phyloP scores from a whole-genome alignment of 352 stramenopile genomes.

The Aphanomyces euteiches region DNA sequence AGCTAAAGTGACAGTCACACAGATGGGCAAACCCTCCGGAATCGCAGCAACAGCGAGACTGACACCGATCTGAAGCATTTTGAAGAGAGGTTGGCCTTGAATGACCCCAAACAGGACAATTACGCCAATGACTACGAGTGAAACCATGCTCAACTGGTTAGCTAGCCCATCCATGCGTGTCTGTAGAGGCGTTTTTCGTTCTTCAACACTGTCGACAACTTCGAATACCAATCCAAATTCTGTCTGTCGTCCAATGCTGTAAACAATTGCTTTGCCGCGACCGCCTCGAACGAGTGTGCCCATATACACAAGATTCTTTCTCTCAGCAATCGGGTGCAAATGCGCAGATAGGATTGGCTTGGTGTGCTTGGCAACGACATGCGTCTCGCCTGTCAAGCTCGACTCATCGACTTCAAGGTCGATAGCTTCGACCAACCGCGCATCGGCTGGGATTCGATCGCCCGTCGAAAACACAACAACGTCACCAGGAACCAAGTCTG shows the following conservation, averaged over 20 bases:
- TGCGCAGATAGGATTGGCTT: conserved; percentile 57
- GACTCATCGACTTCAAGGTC: conserved; percentile 91
- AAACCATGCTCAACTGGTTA: conserved; percentile 92
- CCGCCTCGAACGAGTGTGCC: conserved; percentile 93
- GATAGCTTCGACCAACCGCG: conserved; percentile 85
- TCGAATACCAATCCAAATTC: conserved; percentile 96
- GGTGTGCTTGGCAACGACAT: conserved; percentile 63
- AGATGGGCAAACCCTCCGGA: conserved; percentile 73
- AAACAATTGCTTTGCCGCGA: conserved; percentile 90
- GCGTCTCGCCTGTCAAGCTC: conserved; percentile 91
- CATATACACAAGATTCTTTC: conserved; percentile 95
- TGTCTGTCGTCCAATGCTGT: conserved; percentile 90
- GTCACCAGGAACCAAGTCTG: conserved; percentile 77
- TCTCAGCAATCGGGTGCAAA: conserved; percentile 64
- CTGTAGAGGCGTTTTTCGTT: conserved; percentile 92
- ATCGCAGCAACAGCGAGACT: conserved; percentile 81
- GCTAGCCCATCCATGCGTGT: conserved; percentile 95
- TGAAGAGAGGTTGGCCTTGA: conserved; percentile 89
- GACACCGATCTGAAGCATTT: conserved; percentile 95
- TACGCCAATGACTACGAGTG: conserved; percentile 88
- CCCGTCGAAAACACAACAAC: conserved; percentile 88
- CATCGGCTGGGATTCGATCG: conserved; percentile 91
- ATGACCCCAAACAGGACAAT: conserved; percentile 93
- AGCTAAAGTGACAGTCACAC: conserved; percentile 72
- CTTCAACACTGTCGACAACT: conserved; percentile 91